Evolutionary conservation across 2,329 filamentous ascomycete genomes (phyloP).

Genomic region (Cladosporium velox): DNA sequence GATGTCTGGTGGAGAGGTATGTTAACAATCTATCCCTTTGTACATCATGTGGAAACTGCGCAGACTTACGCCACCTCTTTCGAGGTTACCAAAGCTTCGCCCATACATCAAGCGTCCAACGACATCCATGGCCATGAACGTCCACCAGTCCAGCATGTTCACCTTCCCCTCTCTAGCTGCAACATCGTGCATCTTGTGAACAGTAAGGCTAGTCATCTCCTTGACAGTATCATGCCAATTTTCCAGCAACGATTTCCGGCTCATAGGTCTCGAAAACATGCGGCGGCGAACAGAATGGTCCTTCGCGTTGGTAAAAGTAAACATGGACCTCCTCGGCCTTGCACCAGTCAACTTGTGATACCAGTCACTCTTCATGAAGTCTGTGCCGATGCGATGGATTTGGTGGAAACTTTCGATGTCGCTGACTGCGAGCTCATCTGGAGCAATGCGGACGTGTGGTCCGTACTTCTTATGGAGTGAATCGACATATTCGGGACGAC

Average conservation of each 20-base stretch:
- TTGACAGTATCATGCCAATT: constrained; percentile 42
- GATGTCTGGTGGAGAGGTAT: too few species aligned
- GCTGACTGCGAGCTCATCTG: constrained; percentile 34
- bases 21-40: too few species aligned
- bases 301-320: constrained; percentile 41
- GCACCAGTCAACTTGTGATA: constrained; percentile 27
- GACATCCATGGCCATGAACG: constrained; percentile 44
- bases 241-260: constrained; percentile 38
- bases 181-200: constrained; percentile 37
- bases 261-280: constrained; percentile 42
- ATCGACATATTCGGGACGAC: constrained; percentile 44
- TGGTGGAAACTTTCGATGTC: constrained; percentile 33
- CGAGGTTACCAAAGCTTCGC: too few species aligned
- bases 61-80: too few species aligned
- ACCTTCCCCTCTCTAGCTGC: constrained; percentile 34
- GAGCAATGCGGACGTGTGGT: constrained; percentile 34
- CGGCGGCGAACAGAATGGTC: constrained; percentile 40
- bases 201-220: constrained; percentile 37
- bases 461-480: constrained; percentile 39
- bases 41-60: too few species aligned
- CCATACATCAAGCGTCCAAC: constrained; percentile 42
- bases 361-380: constrained; percentile 35
- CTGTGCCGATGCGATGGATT: constrained; percentile 34
- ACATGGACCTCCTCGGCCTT: constrained; percentile 34
- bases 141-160: constrained; percentile 46